Base-by-base conservation (phyloP, 2,329 filamentous ascomycete species). In the Ceratocystis cacaofunesta region DNA sequence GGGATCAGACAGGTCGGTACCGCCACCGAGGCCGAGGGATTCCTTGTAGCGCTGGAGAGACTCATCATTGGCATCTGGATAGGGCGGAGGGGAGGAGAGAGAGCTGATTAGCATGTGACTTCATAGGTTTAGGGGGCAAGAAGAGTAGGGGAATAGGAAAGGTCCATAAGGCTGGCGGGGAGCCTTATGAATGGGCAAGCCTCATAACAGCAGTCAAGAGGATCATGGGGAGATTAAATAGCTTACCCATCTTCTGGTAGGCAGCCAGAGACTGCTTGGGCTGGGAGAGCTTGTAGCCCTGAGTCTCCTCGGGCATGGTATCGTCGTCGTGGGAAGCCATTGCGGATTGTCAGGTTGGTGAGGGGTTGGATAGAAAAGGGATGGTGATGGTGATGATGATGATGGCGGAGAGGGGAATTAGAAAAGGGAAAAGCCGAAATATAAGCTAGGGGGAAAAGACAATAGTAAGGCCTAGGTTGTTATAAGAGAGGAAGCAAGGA, bases 231-330 rank as follows among this genome's bases (percentile, higher is more conserved):
- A 10, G 44, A 61, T 61, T 4, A 41, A 41, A 48, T 67, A 28
- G 80, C 89, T 73, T 80, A 95, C 91, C 94, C 78, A 99, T 88
- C 76, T 96, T 82, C 74, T 92, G 83, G 78, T 96, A 96, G 77
- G 96, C 89, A 69, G 92, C 89, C 73, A 99, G 82, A 71, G 90
- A 95, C 84, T 97, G 96, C 87, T 96, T 96, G 69, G 82, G 82
- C 84, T 96, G 90, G 71, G 90, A 92, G 74, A 96, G 88, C 85
- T 95, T 96, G 87, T 96, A 97, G 75, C 92, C 92, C 78, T 92
- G 87, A 70, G 92, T 96, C 79, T 87, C 83, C 79, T 94, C 89
- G 69, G 90, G 87, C 76, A 88, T 81, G 70, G 92, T 85, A 73
- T 97, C 92, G 68, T 96, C 90, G 70, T 86, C 80, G 73, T 83